Percentiles rank a stretch among this genome's conserved stretches.
phyloP scores from a whole-genome alignment of 768 basidiomycete genomes.

The Leccinum ochraceum region DNA sequence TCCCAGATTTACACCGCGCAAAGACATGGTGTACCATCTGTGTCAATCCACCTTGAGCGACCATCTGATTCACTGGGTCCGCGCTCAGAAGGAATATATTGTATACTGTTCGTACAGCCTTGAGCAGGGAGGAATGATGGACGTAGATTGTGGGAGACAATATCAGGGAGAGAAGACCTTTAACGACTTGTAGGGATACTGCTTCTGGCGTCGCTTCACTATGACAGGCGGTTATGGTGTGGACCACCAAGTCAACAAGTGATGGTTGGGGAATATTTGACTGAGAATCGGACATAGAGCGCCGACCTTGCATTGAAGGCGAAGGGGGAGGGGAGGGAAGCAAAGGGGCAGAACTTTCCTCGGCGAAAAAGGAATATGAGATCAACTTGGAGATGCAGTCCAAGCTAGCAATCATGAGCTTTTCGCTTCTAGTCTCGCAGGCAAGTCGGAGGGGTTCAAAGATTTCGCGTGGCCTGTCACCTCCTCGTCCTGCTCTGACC shows the following conservation, averaged over 20 bases:
- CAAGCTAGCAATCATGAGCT: slow-evolving; percentile 93
- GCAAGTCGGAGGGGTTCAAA: slow-evolving; percentile 96
- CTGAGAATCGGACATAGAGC: slow-evolving; percentile 47
- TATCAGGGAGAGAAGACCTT: slow-evolving; percentile 87
- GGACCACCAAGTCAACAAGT: slow-evolving; percentile 89
- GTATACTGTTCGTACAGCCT: slow-evolving; percentile 96
- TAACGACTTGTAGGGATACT: slow-evolving; percentile 95
- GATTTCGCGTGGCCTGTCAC: slow-evolving; percentile 79
- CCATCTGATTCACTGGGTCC: slow-evolving; percentile 93
- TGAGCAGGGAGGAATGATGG: slow-evolving; percentile 94
- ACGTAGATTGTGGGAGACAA: slow-evolving; percentile 85
- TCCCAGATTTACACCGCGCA: slow-evolving; percentile 62
- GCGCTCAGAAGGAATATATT: slow-evolving; percentile 93
- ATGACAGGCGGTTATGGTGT: slow-evolving; percentile 93
- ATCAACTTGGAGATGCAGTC: slow-evolving; percentile 98
- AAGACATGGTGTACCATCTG: slow-evolving; percentile 99
- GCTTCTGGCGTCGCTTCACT: slow-evolving; percentile 85
- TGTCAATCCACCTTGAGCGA: slow-evolving; percentile 95
- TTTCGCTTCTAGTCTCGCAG: slow-evolving; percentile 92
- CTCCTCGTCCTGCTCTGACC: slow-evolving; percentile 72
- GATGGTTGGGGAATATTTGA: slow-evolving; percentile 60
- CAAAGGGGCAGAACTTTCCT: slow-evolving; percentile 46
- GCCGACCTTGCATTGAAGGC: slow-evolving; percentile 49
- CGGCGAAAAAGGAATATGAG: slow-evolving; percentile 95
- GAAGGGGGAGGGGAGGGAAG: slow-evolving; percentile 79